These are phyloP conservation scores for Porphyra umbilicalis DNA, from an alignment of 31 red algal species.

Conservation along the genomic window DNA sequence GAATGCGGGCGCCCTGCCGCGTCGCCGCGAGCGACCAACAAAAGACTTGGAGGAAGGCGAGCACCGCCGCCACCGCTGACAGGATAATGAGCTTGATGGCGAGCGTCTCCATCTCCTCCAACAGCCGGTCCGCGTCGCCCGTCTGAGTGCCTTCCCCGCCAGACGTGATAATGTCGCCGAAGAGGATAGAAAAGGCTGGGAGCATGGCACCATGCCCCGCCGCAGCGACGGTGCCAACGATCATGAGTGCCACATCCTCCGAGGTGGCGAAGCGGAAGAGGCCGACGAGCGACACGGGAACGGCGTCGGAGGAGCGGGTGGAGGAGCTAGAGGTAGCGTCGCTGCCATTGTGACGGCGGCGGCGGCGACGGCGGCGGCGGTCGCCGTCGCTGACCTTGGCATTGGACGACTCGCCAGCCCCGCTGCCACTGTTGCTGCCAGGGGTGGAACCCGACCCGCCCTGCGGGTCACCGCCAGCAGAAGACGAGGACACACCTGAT, in stretches of 20 bases:
- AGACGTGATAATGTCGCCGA: constrained; percentile 14
- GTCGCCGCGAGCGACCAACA: constrained; percentile 28
- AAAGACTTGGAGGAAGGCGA: constrained; percentile 38
- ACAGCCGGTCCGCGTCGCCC: constrained; percentile 6
- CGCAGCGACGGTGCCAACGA: background rate
- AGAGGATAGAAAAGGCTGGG: constrained; percentile 21
- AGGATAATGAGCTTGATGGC: constrained; percentile 39
- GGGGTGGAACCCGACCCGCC: too few relatives aligned
- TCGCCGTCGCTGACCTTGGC: too few relatives aligned
- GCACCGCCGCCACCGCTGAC: constrained; percentile 44
- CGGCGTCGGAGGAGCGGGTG: too few relatives aligned
- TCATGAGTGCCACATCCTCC: background rate
- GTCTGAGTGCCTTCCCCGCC: background rate
- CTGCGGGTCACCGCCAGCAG: too few relatives aligned
- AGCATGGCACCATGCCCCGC: constrained; percentile 7
- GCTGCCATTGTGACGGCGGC: too few relatives aligned
- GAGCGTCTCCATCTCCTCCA: constrained; percentile 3
- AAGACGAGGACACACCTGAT: too few relatives aligned
- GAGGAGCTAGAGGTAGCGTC: too few relatives aligned
- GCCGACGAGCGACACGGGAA: too few relatives aligned
- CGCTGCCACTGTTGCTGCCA: too few relatives aligned
- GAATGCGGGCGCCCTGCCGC: constrained; percentile 20
- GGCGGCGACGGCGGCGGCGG: too few relatives aligned
- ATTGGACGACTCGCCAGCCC: too few relatives aligned
- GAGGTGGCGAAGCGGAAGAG: background rate